These are phyloP conservation scores for Wallacemonas sp. DNA, from an alignment of 208 protist species.

Conservation along the genomic window DNA sequence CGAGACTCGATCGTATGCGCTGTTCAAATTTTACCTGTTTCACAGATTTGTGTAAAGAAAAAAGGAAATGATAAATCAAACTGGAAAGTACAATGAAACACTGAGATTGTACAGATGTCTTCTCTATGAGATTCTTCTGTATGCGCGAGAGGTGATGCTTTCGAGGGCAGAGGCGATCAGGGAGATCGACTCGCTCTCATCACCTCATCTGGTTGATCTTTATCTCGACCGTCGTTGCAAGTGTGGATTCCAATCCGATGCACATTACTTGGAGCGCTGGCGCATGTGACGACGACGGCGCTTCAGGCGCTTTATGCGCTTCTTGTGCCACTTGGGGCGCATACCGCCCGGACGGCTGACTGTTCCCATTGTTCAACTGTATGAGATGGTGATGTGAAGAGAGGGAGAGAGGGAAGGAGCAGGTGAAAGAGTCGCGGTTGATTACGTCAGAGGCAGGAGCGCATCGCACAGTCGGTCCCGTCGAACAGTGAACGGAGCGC, in stretches of 20 bases:
- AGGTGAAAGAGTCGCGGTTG: too few species aligned
- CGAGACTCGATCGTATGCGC: too few species aligned
- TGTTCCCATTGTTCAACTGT: slow-evolving; percentile 61
- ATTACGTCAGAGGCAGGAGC: too few species aligned
- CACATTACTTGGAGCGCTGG: slow-evolving; percentile 88
- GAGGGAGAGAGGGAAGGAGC: neutral
- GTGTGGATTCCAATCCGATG: neutral
- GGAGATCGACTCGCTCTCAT: too few species aligned
- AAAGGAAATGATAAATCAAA: slow-evolving; percentile 16
- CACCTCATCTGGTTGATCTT: too few species aligned
- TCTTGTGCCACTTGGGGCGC: slow-evolving; percentile 93
- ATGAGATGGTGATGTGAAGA: neutral
- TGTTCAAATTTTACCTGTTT: too few species aligned
- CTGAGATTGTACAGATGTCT: neutral
- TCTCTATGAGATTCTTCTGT: neutral
- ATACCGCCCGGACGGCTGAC: slow-evolving; percentile 86
- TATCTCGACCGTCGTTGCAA: neutral
- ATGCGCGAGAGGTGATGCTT: neutral
- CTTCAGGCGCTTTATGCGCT: slow-evolving; percentile 93
- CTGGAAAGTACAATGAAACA: slow-evolving; percentile 11
- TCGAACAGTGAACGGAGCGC: too few species aligned
- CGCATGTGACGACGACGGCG: slow-evolving; percentile 83
- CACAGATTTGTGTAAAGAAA: slow-evolving; percentile 25
- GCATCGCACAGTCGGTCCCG: too few species aligned
- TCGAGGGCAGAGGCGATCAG: too few species aligned